A percentile compares a stretch with the other conserved stretches of the same genome.
Evolutionary conservation across 257 asterid species (phyloP).

Genomic region (Solanum corneliomulleri): DNA sequence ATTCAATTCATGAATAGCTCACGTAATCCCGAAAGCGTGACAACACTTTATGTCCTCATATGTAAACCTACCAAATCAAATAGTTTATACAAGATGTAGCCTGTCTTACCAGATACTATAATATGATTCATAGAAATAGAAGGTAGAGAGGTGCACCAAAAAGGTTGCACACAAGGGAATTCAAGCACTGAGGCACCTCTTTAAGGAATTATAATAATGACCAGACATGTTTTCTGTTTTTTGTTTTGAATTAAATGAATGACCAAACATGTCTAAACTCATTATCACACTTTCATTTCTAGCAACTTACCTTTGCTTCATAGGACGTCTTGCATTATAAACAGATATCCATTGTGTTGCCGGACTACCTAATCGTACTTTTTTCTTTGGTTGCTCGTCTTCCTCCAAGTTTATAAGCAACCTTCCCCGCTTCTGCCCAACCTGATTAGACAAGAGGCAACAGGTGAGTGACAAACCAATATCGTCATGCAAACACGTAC

Average conservation of each 20-base stretch:
- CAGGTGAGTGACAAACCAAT: background rate
- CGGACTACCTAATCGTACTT: constrained; percentile 91
- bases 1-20: background rate
- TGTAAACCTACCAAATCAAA: background rate
- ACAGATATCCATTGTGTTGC: constrained; percentile 96
- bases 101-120: background rate
- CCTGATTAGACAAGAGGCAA: constrained; percentile 24
- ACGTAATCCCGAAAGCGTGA: background rate
- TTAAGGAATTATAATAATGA: background rate
- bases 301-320: constrained; percentile 76
- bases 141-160: background rate
- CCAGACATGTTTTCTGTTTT: background rate
- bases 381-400: constrained; percentile 99
- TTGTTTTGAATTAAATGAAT: background rate
- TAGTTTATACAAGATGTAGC: background rate
- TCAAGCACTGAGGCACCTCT: background rate
- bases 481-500: background rate
- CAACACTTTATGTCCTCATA: background rate
- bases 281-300: background rate
- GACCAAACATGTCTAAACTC: background rate
- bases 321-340: constrained; percentile 90
- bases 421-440: constrained; percentile 93
- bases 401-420: constrained; percentile 84
- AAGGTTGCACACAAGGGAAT: background rate
- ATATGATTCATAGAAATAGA: background rate